Evolutionary conservation across 306 rosid genomes (phyloP).

Genomic region (Canavalia ensiformis): DNA sequence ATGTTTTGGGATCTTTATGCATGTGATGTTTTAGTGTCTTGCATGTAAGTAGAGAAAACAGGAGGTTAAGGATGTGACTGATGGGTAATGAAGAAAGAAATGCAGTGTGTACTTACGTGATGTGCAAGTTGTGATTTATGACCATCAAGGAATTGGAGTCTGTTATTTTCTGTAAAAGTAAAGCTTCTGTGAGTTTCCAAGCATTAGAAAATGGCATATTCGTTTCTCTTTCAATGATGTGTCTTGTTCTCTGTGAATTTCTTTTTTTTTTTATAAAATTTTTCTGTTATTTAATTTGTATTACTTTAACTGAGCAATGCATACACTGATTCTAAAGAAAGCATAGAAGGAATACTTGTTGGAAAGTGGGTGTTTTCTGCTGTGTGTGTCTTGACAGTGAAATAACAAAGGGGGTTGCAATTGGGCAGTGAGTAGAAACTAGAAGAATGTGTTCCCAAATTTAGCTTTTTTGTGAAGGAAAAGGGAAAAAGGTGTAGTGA

Average conservation of each 20-base stretch:
- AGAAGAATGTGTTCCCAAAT: constrained; percentile 38
- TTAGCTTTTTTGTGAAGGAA: constrained; percentile 24
- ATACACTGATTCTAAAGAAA: constrained; percentile 66
- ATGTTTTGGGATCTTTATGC: constrained; percentile 48
- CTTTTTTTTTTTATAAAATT: background rate
- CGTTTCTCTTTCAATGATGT: constrained; percentile 34
- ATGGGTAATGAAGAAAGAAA: constrained; percentile 43
- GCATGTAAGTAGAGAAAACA: constrained; percentile 52
- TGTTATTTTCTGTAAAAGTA: constrained; percentile 55
- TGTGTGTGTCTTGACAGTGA: constrained; percentile 46
- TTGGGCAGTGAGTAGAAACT: constrained; percentile 24
- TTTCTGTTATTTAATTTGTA: too few species aligned
- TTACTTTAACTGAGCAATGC: background rate
- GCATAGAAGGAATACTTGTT: constrained; percentile 44
- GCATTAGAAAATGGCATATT: constrained; percentile 56
- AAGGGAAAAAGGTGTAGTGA: background rate
- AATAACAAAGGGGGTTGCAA: constrained; percentile 44
- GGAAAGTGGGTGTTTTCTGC: constrained; percentile 46
- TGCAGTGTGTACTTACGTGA: constrained; percentile 18
- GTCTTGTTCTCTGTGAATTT: background rate
- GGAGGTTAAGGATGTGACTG: constrained; percentile 29
- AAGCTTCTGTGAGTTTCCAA: constrained; percentile 61
- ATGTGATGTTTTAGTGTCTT: constrained; percentile 32
- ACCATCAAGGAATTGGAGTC: constrained; percentile 42
- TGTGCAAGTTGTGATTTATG: constrained; percentile 43